Evolutionary conservation across 2,329 filamentous ascomycete genomes (phyloP).

Genomic region (Fusarium pilosicola): DNA sequence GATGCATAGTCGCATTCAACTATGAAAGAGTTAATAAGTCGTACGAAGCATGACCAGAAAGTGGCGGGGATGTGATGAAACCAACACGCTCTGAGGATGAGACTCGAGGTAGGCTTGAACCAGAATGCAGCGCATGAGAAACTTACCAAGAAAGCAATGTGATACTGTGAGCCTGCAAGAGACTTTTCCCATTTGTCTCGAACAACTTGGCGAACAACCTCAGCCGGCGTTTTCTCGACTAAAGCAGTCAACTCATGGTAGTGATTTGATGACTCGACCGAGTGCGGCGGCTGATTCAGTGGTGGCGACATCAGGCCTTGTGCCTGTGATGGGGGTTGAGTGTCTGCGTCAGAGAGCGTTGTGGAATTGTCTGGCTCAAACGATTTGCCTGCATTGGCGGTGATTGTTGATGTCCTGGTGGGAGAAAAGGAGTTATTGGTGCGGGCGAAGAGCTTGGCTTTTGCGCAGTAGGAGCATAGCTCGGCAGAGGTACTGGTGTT

Average conservation of each 20-base stretch:
- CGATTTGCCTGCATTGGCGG: slow-evolving; percentile 9
- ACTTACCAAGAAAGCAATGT: slow-evolving; percentile 64
- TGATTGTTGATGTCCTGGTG: slow-evolving; percentile 13
- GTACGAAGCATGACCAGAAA: background rate
- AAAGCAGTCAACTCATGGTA: slow-evolving; percentile 42
- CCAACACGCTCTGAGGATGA: background rate
- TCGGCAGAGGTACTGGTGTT: slow-evolving; percentile 20
- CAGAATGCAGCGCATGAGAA: background rate
- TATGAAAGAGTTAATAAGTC: slow-evolving; percentile 46
- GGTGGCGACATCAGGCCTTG: background rate
- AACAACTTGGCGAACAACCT: slow-evolving; percentile 59
- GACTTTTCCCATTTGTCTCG: slow-evolving; percentile 63
- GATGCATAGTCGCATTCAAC: slow-evolving; percentile 62
- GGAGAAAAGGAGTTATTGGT: slow-evolving; percentile 2
- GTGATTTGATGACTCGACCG: slow-evolving; percentile 43
- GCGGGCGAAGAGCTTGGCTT: background rate
- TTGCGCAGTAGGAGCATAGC: background rate
- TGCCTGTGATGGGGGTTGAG: background rate
- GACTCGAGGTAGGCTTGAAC: background rate
- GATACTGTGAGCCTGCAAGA: slow-evolving; percentile 61
- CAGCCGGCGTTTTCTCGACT: slow-evolving; percentile 54
- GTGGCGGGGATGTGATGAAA: background rate
- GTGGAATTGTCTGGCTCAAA: background rate
- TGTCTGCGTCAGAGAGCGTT: background rate
- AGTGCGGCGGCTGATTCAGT: background rate